These are phyloP conservation scores for Agastache rugosa DNA, from an alignment of 257 asterid species.

Conservation along the genomic window DNA sequence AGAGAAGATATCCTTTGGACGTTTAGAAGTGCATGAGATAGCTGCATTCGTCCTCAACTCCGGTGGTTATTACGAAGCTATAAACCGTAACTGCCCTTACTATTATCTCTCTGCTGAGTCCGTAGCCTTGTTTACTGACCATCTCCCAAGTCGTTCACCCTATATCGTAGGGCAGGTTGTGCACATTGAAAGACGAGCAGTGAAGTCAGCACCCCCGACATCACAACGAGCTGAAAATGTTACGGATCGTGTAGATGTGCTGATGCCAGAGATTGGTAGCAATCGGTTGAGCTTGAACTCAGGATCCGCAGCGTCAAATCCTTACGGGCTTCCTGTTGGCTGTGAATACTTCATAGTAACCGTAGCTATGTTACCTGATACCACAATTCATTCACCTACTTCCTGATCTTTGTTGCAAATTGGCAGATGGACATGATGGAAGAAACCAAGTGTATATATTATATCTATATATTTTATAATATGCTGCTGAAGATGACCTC, in stretches of 20 bases:
- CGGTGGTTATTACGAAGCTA: conserved; percentile 81
- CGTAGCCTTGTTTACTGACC: conserved; percentile 79
- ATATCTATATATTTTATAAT: conserved; percentile 29
- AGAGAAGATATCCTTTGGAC: conserved; percentile 86
- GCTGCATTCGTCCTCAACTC: conserved; percentile 92
- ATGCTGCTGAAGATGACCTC: conserved; percentile 36
- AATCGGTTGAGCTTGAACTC: conserved; percentile 46
- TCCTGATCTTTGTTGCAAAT: conserved; percentile 82
- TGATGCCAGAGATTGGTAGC: conserved; percentile 55
- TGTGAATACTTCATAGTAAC: conserved; percentile 91
- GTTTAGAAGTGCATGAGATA: conserved; percentile 83
- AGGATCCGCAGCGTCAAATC: conserved; percentile 41
- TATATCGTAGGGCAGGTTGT: conserved; percentile 90
- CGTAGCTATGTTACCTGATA: conserved; percentile 91
- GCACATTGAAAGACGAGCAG: conserved; percentile 79
- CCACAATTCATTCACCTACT: conserved; percentile 74
- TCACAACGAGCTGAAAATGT: conserved; percentile 45
- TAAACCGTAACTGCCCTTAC: conserved; percentile 71
- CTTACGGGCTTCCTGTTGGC: conserved; percentile 72
- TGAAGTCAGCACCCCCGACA: conserved; percentile 48
- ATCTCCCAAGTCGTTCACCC: conserved; percentile 71
- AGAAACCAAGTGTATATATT: conserved; percentile 65
- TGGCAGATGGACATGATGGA: conserved; percentile 84
- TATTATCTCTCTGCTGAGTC: conserved; percentile 93
- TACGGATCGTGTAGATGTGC: conserved; percentile 48